Conservation (phyloP, 208 protist species). For the Acanthamoeba castellanii region DNA sequence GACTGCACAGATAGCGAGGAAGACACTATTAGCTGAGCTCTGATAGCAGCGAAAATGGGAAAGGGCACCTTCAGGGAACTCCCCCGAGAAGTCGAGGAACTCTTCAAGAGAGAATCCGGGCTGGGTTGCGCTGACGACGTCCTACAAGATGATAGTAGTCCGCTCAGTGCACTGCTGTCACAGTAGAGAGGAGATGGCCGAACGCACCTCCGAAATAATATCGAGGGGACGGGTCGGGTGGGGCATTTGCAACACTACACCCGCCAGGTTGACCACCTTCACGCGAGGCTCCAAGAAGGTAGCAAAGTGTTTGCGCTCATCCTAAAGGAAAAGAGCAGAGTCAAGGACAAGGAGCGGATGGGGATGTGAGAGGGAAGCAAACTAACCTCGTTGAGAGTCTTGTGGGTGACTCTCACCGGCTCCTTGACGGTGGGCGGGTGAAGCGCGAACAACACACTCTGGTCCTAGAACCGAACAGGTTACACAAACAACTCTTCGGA, state of each 20-base stretch:
- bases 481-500: background rate
- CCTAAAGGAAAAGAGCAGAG: background rate
- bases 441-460: conserved; percentile 20
- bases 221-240: conserved; percentile 16
- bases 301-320: background rate
- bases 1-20: background rate
- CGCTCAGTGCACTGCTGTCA: background rate
- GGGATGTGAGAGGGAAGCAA: background rate
- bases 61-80: background rate
- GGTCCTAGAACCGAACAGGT: background rate
- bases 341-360: background rate
- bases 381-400: background rate
- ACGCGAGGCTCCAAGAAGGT: background rate
- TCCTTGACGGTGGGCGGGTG: conserved; percentile 30
- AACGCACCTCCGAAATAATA: conserved; percentile 21
- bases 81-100: background rate
- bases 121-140: background rate
- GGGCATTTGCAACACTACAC: background rate
- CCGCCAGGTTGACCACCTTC: conserved; percentile 46
- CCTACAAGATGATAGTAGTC: background rate
- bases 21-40: background rate
- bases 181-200: background rate
- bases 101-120: background rate
- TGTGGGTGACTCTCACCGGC: background rate
- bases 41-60: too few species aligned